Base-by-base conservation (phyloP, 176 grass and related monocot genomes). In the Pharus latifolius region DNA sequence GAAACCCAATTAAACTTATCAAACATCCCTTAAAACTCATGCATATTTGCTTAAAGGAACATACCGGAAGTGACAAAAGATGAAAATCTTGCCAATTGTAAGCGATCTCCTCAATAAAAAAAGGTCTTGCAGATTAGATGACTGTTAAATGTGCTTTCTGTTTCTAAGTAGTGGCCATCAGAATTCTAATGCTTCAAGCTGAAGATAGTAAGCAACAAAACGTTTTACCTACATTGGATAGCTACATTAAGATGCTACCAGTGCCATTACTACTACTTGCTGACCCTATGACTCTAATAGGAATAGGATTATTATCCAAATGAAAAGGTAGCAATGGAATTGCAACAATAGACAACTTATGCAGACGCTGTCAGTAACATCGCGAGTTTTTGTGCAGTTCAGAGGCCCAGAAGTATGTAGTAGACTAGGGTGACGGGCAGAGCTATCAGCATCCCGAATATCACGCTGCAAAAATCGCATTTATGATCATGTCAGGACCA, bases 401-500 rank as follows among this genome's bases (percentile, higher is more conserved):
- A 96, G 48, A 96, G 67, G 16, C 93, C 93, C 15, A 97, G 78
- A 51, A 97, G 74, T 30, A 97, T 51, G 73, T 92, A 97, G 82
- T 92, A 92, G 60, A 97, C 80, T 55, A 97, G 70, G 1, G 93
- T 92, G 70, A 97, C 90, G 17, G 93, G 93, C 0, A 97, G 76
- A 0, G 93, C 93, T 55, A 96, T 78, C 49, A 96, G 84, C 92
- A 96, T 91, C 14, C 84, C 84, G 67, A 91, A 91, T 7, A 96
- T 96, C 64, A 96, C 91, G 43, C 87, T 96, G 84, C 75, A 63
- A 73, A 26, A 73, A 49, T 25, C 50, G 11, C 56, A 3, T 59
- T 47, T 27, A 19, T 46, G 46, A 55, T 69, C 27, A 76, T 45
- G 5, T 35, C 25, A 75, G 34, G 46, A 43, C 24, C 11, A 56